Base-by-base conservation (phyloP, 345 rosid genomes). In the Acer negundo region DNA sequence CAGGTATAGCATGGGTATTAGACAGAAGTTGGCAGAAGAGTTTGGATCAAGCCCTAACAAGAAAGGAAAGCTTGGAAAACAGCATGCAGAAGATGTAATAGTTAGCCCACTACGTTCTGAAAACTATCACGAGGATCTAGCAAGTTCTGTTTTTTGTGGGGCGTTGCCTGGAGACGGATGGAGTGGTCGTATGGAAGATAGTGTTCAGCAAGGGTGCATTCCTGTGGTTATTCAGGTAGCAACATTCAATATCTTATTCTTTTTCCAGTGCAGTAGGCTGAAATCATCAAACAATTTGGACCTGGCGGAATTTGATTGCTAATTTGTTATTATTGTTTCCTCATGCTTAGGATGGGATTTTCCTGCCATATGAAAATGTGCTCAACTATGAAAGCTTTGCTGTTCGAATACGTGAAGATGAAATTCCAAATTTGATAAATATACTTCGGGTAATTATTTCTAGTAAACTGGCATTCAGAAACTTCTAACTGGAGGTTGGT, bases 161-260 rank as follows among this genome's bases (percentile, higher is more conserved):
- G 99, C 88, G 10, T 79, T 96, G 78, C 99, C 99, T 68, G 99
- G 99, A 80, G 99, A 96, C 88, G 99, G 99, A 68, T 96, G 98
- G 99, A 96, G 99, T 87, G 98, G 99, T 70, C 95, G 98, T 15
- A 92, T 94, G 97, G 99, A 96, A 91, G 99, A 94, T 81, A 94
- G 99, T 72, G 68, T 94, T 82, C 84, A 94, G 86, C 99, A 96
- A 77, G 99, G 99, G 51, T 94, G 99, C 84, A 91, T 96, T 78
- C 98, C 99, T 31, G 98, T 96, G 53, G 84, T 92, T 82, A 91
- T 96, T 86, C 98, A 96, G 98, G 99, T 94, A 91, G 16, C 12
- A 11, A 35, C 10, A 19, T 78, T 69, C 70, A 53, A 44, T 20
- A 11, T 72, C 76, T 59, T 67, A 9, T 38, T 66, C 55, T 66